Conservation (phyloP, 2,329 filamentous ascomycete genomes). For the Stylonectria norvegica region DNA sequence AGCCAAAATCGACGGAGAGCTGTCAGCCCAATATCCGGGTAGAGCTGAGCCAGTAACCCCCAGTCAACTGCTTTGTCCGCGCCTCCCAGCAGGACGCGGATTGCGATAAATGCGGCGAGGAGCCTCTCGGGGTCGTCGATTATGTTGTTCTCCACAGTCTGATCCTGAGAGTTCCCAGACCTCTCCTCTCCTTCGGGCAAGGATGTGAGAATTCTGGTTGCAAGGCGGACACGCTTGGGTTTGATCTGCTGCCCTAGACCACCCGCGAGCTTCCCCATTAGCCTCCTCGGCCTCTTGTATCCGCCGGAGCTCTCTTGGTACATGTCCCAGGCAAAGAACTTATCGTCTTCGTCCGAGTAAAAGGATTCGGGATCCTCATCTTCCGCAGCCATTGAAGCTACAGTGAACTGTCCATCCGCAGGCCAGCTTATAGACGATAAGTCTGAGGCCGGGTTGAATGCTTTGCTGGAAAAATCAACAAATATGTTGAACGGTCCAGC, state of each 20-base stretch:
- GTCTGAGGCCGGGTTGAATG: constrained; percentile 1
- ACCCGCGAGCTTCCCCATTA: not conserved
- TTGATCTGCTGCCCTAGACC: constrained; percentile 7
- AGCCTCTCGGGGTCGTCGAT: constrained; percentile 32
- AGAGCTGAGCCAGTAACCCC: constrained; percentile 54
- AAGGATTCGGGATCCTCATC: constrained; percentile 17
- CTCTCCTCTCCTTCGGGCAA: constrained; percentile 14
- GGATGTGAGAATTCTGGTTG: constrained; percentile 28
- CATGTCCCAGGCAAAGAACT: not conserved
- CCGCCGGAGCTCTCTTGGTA: not conserved
- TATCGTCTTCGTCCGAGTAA: constrained; percentile 3
- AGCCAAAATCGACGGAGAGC: constrained; percentile 56
- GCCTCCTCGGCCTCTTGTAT: not conserved
- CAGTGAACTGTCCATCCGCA: constrained; percentile 23
- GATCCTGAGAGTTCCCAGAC: constrained; percentile 1
- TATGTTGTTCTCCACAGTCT: constrained; percentile 7
- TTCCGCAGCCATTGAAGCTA: constrained; percentile 12
- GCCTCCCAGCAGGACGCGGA: constrained; percentile 58
- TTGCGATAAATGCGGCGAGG: constrained; percentile 55
- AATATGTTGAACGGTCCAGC: constrained; percentile 35
- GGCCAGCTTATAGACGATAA: constrained; percentile 23
- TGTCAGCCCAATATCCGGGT: constrained; percentile 50
- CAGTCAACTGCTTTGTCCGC: constrained; percentile 58
- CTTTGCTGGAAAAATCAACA: constrained; percentile 23
- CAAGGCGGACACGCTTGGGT: constrained; percentile 30